A percentile compares a stretch with the other conserved stretches of the same genome.
These are phyloP conservation scores for Solanum piurae DNA, from an alignment of 257 asterid genomes.

Conservation along the genomic window DNA sequence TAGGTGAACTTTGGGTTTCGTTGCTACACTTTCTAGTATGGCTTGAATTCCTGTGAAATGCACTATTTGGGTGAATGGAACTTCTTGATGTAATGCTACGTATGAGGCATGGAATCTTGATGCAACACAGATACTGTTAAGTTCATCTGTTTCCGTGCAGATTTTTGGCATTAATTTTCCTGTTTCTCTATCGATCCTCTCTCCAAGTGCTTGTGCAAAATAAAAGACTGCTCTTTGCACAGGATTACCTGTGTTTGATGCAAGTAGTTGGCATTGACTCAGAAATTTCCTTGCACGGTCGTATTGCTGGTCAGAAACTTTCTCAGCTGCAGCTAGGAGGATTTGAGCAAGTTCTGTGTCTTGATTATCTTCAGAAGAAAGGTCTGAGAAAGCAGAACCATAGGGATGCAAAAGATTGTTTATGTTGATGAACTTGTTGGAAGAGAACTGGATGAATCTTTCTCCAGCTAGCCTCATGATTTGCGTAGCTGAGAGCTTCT, in stretches of 20 bases:
- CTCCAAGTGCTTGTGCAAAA: constrained; percentile 28
- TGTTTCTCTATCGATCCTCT: constrained; percentile 20
- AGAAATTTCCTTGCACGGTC: constrained; percentile 14
- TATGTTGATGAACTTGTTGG: neutral
- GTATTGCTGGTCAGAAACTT: constrained; percentile 2
- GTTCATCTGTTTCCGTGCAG: neutral
- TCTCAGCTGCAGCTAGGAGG: constrained; percentile 15
- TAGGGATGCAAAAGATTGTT: constrained; percentile 1
- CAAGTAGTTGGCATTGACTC: constrained; percentile 4
- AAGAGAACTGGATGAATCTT: constrained; percentile 11
- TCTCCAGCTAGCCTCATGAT: constrained; percentile 14
- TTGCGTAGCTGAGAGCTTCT: constrained; percentile 1
- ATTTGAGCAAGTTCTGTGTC: constrained; percentile 15
- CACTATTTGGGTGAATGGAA: constrained; percentile 19
- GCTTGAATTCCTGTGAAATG: constrained; percentile 23
- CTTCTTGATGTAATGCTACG: constrained; percentile 6
- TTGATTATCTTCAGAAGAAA: neutral
- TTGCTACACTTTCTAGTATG: constrained; percentile 12
- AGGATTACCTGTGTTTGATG: constrained; percentile 21
- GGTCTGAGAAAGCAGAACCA: constrained; percentile 3
- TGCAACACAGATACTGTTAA: neutral
- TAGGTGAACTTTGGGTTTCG: constrained; percentile 16
- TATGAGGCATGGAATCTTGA: neutral
- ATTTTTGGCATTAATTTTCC: neutral
- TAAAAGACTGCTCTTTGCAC: constrained; percentile 27